phyloP scores from a whole-genome alignment of 306 rosid genomes.

The Lupinus albus region DNA sequence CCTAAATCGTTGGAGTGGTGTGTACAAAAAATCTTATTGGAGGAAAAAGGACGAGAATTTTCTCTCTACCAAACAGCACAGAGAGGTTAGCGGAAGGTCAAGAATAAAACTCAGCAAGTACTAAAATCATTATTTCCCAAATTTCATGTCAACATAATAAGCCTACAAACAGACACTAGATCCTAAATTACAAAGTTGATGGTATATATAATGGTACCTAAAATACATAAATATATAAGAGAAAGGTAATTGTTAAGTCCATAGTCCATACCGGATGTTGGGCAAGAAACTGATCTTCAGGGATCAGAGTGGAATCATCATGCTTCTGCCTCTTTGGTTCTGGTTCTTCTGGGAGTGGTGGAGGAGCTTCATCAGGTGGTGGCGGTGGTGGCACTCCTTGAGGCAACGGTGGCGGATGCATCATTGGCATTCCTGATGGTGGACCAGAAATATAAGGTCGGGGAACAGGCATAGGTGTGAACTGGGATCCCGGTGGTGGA shows the following conservation, averaged over 20 bases:
- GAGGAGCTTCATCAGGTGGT: conserved; percentile 97
- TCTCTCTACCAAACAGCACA: conserved; percentile 10
- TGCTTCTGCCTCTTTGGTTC: conserved; percentile 91
- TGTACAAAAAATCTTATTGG: conserved; percentile 1
- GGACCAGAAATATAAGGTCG: conserved; percentile 61
- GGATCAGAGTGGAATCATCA: conserved; percentile 79
- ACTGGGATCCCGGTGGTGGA: conserved; percentile 91
- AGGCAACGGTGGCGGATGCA: conserved; percentile 87
- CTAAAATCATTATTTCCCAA: background rate
- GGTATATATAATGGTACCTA: conserved; percentile 12
- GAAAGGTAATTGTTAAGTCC: conserved; percentile 39
- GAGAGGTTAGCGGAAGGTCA: conserved; percentile 1
- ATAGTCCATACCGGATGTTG: conserved; percentile 84
- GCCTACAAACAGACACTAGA: conserved; percentile 2
- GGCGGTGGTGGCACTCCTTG: conserved; percentile 84
- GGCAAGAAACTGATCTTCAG: conserved; percentile 90
- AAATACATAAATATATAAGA: background rate
- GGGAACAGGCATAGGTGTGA: conserved; percentile 57
- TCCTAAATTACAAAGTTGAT: background rate
- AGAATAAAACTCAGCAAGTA: conserved; percentile 2
- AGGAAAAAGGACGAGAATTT: background rate
- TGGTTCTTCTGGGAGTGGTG: conserved; percentile 93
- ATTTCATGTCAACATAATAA: conserved; percentile 3
- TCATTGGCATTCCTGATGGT: conserved; percentile 72
- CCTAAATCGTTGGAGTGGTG: background rate